Conservation (phyloP, 768 basidiomycete species). For the Hygrophoropsis aurantiaca region DNA sequence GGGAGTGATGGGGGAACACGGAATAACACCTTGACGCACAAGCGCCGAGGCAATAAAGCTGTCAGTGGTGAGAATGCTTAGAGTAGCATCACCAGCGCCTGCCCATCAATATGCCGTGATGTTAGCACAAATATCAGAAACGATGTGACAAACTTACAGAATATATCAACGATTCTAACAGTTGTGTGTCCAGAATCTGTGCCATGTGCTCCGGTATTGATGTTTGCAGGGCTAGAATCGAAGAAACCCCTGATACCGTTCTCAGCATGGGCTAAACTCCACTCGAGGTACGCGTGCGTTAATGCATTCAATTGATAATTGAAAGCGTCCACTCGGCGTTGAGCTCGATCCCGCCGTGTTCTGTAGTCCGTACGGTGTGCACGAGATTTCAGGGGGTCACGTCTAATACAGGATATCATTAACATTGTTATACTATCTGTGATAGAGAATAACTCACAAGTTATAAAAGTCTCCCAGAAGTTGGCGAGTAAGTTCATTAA, state of each 20-base stretch:
- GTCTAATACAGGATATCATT: not conserved
- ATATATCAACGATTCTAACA: slow-evolving; percentile 2
- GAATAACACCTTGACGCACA: slow-evolving; percentile 1
- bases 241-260: not conserved
- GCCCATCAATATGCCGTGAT: not conserved
- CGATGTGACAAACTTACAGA: not conserved
- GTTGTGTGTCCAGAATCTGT: not conserved
- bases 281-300: not conserved
- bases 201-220: not conserved
- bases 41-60: not conserved
- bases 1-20: slow-evolving; percentile 8
- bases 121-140: not conserved
- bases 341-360: not conserved
- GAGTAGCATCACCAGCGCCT: not conserved
- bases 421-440: not conserved
- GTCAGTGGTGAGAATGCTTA: not conserved
- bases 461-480: not conserved
- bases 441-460: not conserved
- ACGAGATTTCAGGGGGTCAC: not conserved
- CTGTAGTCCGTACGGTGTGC: not conserved
- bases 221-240: not conserved
- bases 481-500: not conserved
- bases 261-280: not conserved
- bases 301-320: not conserved
- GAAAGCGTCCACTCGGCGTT: not conserved